phyloP scores from a whole-genome alignment of 495 filamentous ascomycete genomes.

The Lasiosphaeria miniovina region DNA sequence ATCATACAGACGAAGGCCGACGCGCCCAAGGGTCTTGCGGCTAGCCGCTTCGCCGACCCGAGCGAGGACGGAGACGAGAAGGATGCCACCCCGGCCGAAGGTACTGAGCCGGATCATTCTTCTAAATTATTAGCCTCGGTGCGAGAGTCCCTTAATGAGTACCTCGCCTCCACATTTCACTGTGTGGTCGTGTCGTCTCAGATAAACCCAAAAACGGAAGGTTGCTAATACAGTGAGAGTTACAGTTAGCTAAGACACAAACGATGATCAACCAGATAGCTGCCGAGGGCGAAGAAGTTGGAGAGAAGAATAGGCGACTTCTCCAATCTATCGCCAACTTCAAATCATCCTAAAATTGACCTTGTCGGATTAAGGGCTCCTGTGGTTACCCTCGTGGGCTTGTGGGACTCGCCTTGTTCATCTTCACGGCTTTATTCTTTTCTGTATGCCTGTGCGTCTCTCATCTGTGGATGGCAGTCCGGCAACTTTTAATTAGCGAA shows the following conservation, averaged over 20 bases:
- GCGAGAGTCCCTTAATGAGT: conserved; percentile 44
- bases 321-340: conserved; percentile 42
- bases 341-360: conserved; percentile 17
- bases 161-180: conserved; percentile 8
- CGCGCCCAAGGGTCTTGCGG: conserved; percentile 40
- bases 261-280: conserved; percentile 43
- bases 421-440: not conserved
- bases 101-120: conserved; percentile 50
- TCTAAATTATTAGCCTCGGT: conserved; percentile 57
- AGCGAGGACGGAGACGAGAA: conserved; percentile 20
- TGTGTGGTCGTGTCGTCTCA: not conserved
- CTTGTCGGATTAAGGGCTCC: not conserved
- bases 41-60: conserved; percentile 43
- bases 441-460: conserved; percentile 1
- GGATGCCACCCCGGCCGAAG: conserved; percentile 41
- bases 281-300: conserved; percentile 47
- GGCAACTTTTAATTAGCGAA: not conserved
- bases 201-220: not conserved
- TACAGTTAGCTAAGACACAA: conserved; percentile 50
- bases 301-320: conserved; percentile 42
- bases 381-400: not conserved
- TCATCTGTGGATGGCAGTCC: not conserved
- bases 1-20: conserved; percentile 29
- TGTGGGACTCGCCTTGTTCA: not conserved
- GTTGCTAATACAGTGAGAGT: conserved; percentile 12